phyloP scores from a whole-genome alignment of 2,329 filamentous ascomycete genomes.

The Diaporthe eres region DNA sequence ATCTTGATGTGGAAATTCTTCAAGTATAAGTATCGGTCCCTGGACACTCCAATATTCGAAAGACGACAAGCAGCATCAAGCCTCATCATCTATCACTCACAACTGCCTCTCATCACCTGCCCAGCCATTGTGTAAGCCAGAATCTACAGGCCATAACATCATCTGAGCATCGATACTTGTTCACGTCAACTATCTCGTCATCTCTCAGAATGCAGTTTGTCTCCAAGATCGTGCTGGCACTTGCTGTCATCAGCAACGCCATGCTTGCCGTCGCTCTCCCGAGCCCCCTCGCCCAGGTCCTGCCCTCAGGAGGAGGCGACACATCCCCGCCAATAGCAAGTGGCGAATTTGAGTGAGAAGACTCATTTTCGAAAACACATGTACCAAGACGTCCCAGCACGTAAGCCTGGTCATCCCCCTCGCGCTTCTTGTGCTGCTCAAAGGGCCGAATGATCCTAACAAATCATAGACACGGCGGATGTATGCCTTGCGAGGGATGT shows the following conservation, averaged over 20 bases:
- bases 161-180: no score
- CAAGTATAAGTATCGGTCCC: background rate
- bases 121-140: background rate
- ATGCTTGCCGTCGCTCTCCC: slow-evolving; percentile 3
- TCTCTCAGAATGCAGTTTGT: background rate
- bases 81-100: background rate
- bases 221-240: slow-evolving; percentile 12
- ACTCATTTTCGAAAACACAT: background rate
- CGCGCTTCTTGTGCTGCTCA: no score
- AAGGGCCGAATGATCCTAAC: background rate
- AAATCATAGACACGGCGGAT: background rate
- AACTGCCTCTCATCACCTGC: background rate
- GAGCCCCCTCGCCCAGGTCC: background rate
- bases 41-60: background rate
- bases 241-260: slow-evolving; percentile 1
- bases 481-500: no score
- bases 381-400: background rate
- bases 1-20: no score
- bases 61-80: background rate
- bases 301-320: background rate
- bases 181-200: background rate
- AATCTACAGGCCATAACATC: background rate
- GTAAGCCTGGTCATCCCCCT: background rate
- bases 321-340: no score
- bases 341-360: background rate